Evolutionary conservation across 2,329 filamentous ascomycete species (phyloP).

Genomic region (Cercospora nicotianae): DNA sequence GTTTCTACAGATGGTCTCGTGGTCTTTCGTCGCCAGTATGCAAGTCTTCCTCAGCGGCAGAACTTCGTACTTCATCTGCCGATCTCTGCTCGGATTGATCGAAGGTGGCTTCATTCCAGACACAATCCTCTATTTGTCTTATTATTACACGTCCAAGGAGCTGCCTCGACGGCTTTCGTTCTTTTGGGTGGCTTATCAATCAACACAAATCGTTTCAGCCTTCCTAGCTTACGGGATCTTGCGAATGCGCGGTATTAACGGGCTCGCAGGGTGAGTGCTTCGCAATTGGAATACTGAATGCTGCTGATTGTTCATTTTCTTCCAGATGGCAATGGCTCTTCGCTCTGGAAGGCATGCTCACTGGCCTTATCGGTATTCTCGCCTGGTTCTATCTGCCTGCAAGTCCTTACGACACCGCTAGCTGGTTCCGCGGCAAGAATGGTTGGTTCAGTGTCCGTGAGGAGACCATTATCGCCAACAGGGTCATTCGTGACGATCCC

Average conservation of each 20-base stretch:
- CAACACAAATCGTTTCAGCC: constrained; percentile 56
- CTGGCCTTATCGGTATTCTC: constrained; percentile 53
- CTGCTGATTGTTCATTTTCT: background rate
- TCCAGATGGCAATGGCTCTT: constrained; percentile 56
- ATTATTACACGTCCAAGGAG: constrained; percentile 73
- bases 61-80: constrained; percentile 41
- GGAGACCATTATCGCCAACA: constrained; percentile 65
- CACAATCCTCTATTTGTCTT: constrained; percentile 67
- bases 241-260: constrained; percentile 46
- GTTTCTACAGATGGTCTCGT: constrained; percentile 38
- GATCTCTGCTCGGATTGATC: constrained; percentile 44
- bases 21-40: constrained; percentile 46
- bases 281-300: background rate
- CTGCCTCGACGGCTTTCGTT: constrained; percentile 65
- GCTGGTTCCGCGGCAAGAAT: constrained; percentile 54
- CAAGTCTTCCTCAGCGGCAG: constrained; percentile 39
- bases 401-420: constrained; percentile 64
- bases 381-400: constrained; percentile 57
- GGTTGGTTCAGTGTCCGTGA: constrained; percentile 65
- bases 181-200: constrained; percentile 68
- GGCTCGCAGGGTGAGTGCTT: constrained; percentile 48
- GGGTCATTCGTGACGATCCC: constrained; percentile 63
- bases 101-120: constrained; percentile 61
- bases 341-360: constrained; percentile 58
- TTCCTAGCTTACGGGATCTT: constrained; percentile 59